phyloP scores from a whole-genome alignment of 2,329 filamentous ascomycete species.

The Arachnomyces sp. region DNA sequence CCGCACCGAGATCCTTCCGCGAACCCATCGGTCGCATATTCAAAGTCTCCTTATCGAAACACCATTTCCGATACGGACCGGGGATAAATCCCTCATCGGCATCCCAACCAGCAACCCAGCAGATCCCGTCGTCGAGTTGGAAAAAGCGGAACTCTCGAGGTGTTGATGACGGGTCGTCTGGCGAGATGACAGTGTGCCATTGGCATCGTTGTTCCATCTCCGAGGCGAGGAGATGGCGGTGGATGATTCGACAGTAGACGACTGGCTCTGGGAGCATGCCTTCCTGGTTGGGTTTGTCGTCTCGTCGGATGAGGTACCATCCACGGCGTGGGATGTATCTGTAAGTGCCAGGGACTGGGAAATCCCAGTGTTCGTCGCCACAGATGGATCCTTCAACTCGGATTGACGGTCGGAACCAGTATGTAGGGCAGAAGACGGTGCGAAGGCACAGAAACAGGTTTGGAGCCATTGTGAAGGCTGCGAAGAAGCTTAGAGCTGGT shows the following conservation, averaged over 20 bases:
- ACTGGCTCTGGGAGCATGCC: conserved; percentile 30
- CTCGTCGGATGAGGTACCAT: conserved; percentile 42
- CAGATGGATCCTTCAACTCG: conserved; percentile 31
- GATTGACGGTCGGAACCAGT: conserved; percentile 41
- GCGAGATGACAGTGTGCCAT: conserved; percentile 27
- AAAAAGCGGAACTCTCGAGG: conserved; percentile 38
- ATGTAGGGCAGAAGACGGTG: conserved; percentile 40
- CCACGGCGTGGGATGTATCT: conserved; percentile 44
- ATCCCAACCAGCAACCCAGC: conserved; percentile 47
- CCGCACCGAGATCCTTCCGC: no score
- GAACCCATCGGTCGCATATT: conserved; percentile 25
- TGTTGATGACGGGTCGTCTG: background rate
- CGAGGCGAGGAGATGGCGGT: conserved; percentile 41
- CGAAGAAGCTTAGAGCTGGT: no score
- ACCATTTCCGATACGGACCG: conserved; percentile 45
- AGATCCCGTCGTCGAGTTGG: conserved; percentile 41
- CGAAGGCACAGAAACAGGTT: conserved; percentile 46
- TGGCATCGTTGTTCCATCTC: conserved; percentile 43
- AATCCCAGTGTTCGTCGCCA: conserved; percentile 42
- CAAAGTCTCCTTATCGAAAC: conserved; percentile 33
- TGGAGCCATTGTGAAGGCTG: conserved; percentile 35
- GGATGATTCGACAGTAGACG: conserved; percentile 43
- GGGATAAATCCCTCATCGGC: conserved; percentile 43
- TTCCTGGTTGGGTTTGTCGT: conserved; percentile 24
- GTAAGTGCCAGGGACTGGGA: conserved; percentile 43